A percentile compares a stretch with the other conserved stretches of the same genome.
Conservation (phyloP, 1,284 basidiomycete species). For the Rugosomyces carneus region DNA sequence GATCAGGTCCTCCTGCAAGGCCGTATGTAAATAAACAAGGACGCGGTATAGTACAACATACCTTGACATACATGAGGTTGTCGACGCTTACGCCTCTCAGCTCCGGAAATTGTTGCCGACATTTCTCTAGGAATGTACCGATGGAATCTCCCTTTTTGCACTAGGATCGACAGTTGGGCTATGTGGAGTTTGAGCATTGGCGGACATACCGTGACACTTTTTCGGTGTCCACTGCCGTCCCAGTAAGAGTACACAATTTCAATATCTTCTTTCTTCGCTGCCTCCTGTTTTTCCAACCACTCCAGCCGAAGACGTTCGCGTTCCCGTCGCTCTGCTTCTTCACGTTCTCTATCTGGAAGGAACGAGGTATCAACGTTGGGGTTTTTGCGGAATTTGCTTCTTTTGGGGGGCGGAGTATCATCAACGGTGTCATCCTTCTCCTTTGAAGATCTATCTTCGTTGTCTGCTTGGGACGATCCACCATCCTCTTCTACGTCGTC, state of each 20-base stretch:
- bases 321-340: conserved; percentile 84
- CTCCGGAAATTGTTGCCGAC: conserved; percentile 88
- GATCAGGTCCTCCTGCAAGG: conserved; percentile 81
- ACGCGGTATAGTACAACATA: conserved; percentile 26
- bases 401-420: conserved; percentile 52
- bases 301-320: conserved; percentile 86
- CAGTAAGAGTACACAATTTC: conserved; percentile 95
- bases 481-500: conserved; percentile 63
- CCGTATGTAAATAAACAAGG: background rate
- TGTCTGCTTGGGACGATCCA: conserved; percentile 23
- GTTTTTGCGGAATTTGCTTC: conserved; percentile 86
- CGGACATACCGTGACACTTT: conserved; percentile 74
- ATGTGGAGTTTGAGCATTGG: background rate
- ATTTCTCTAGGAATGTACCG: conserved; percentile 86
- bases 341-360: conserved; percentile 93
- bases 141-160: conserved; percentile 98
- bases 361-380: conserved; percentile 97
- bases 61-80: conserved; percentile 98
- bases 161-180: conserved; percentile 32
- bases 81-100: conserved; percentile 86
- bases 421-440: conserved; percentile 31
- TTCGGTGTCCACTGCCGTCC: conserved; percentile 97
- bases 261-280: conserved; percentile 84
- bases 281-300: conserved; percentile 88
- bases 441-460: conserved; percentile 26